Evolutionary conservation across 2,329 filamentous ascomycete species (phyloP), one percentile per base, ranked within the genome.

Genomic region (Metarhizium rileyi): DNA sequence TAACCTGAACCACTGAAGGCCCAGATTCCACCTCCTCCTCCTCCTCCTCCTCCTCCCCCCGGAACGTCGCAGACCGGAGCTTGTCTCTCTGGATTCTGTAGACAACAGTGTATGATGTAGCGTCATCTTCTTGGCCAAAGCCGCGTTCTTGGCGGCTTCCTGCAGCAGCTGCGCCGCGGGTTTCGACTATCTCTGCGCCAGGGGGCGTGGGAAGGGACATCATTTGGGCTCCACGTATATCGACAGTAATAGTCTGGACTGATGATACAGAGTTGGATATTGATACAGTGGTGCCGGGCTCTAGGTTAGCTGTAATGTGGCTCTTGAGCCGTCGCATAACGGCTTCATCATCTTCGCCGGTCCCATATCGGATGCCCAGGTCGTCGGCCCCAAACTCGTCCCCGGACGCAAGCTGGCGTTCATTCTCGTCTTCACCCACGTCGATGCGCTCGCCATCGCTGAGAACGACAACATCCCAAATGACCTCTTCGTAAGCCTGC

Each of bases 381-480:
- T 42, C 36, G 38, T 47, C 30, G 16, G 40, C 30, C 3, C 50
- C 54, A 14, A 30, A 25, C 2, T 16, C 25, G 6, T 12, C 25
- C 6, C 28, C 25, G 3, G 30, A 26, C 18, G 47, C 5, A 28
- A 46, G 23, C 20, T 48, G 45, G 27, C 16, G 27, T n/a, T 48
- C 20, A 2, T 27, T 23, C 16, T 70, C 67, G 47, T 70, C 40
- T 27, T 35, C 27, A 20, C 12, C 35, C 4, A 81, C 67, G 53
- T 83, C 80, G 27, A 84, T 74, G 33, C 77, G 72, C 43, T 74
- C 70, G 8, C 78, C 78, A 56, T 81, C 72, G 51, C 77, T 74
- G 16, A 83, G 66, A 0, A 85, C 77, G 7, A 85, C 79, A 3
- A 84, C 76, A 57, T 86, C 82, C 81, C 82, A 85, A 8, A 86